These are phyloP conservation scores for Geotrichum histeridarum DNA, from an alignment of 1,139 yeast species.

Conservation along the genomic window DNA sequence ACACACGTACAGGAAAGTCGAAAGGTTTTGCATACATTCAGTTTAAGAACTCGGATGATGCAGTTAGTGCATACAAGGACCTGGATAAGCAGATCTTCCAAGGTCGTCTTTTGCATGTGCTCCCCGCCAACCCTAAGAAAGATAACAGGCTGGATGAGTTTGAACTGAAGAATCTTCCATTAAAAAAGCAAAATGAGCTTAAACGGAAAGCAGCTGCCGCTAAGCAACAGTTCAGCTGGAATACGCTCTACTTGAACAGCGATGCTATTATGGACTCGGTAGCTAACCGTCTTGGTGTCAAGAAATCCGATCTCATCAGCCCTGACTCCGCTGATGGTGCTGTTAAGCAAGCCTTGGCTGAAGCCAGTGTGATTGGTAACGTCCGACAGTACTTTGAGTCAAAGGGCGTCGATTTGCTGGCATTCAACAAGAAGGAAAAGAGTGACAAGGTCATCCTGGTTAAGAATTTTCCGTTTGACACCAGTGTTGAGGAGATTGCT, in stretches of 20 bases:
- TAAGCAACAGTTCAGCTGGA: conserved; percentile 88
- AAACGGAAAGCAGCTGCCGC: conserved; percentile 80
- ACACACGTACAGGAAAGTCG: conserved; percentile 81
- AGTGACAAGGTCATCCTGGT: conserved; percentile 79
- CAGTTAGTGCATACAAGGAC: conserved; percentile 64
- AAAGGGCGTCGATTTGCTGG: conserved; percentile 76
- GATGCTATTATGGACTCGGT: conserved; percentile 92
- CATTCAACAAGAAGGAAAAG: conserved; percentile 65
- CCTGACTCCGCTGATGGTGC: conserved; percentile 85
- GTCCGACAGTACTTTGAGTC: conserved; percentile 80
- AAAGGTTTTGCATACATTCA: conserved; percentile 91
- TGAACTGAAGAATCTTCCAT: conserved; percentile 81
- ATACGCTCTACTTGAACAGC: conserved; percentile 79
- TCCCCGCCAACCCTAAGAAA: conserved; percentile 80
- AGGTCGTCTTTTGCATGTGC: conserved; percentile 84
- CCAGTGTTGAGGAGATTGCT: conserved; percentile 71
- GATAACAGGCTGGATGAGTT: conserved; percentile 73
- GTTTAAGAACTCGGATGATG: conserved; percentile 61
- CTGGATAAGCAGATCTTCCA: conserved; percentile 89
- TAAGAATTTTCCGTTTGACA: conserved; percentile 86
- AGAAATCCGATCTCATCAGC: conserved; percentile 78
- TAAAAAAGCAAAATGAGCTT: conserved; percentile 83
- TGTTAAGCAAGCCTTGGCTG: conserved; percentile 97
- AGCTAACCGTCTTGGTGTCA: conserved; percentile 75
- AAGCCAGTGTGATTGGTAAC: conserved; percentile 89